Base-by-base conservation (phyloP, 176 grass and related monocot genomes). In the Alloteropsis semialata region DNA sequence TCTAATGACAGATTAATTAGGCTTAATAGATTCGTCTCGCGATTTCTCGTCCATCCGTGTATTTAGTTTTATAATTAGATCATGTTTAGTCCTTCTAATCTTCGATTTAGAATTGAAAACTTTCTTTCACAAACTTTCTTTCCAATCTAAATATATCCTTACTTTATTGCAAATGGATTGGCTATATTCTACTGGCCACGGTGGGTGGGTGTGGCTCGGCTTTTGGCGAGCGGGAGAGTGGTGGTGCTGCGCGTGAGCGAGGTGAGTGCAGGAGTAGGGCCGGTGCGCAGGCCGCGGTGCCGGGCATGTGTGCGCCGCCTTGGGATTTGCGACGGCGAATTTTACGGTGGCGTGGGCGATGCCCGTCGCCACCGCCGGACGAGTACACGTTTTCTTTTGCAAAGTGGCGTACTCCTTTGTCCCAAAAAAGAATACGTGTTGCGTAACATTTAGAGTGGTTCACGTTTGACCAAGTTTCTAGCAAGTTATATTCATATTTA, bases 81-180 rank as follows among this genome's bases (percentile, higher is more conserved):
- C n/a, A n/a, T n/a, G n/a, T n/a, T n/a, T n/a, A n/a, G n/a, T n/a
- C n/a, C n/a, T n/a, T n/a, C n/a, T n/a, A n/a, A n/a, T n/a, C n/a
- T n/a, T n/a, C n/a, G n/a, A n/a, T n/a, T n/a, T n/a, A n/a, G n/a
- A n/a, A n/a, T n/a, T n/a, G n/a, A n/a, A n/a, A n/a, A n/a, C n/a
- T n/a, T n/a, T n/a, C n/a, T n/a, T n/a, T n/a, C n/a, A n/a, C n/a
- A n/a, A n/a, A n/a, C n/a, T n/a, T n/a, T n/a, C n/a, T n/a, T n/a
- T n/a, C n/a, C n/a, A n/a, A n/a, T n/a, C n/a, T n/a, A n/a, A n/a
- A n/a, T n/a, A n/a, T n/a, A n/a, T n/a, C n/a, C n/a, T 18, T 36
- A 71, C 84, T 93, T 89, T 91, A 91, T 90, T 73, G 82, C 92
- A 57, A 84, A 19, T 83, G 79, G 88, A 89, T 94, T 87, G 89